Evolutionary conservation across 2,329 filamentous ascomycete species (phyloP).

Genomic region (Amesomyces nigricolor): DNA sequence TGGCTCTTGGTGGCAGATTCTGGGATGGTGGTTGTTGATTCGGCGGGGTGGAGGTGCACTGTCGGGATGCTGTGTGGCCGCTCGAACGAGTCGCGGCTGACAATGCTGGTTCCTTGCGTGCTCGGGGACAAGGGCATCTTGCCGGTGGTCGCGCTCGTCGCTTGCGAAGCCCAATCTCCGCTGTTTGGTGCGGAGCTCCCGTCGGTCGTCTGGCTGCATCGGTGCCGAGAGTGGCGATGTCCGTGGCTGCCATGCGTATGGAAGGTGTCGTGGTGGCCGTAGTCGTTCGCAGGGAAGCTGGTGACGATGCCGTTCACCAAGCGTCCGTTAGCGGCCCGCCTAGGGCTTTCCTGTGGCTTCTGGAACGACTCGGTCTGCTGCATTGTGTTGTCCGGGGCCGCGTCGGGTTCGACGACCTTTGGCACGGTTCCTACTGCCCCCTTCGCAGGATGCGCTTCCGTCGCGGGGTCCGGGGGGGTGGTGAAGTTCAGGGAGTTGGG

Average conservation of each 20-base stretch:
- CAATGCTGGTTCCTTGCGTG: conserved; percentile 60
- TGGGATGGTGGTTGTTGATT: conserved; percentile 30
- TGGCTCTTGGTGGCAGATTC: conserved; percentile 27
- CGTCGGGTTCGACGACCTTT: conserved; percentile 21
- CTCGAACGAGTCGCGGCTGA: conserved; percentile 54
- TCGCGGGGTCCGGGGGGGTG: conserved; percentile 24
- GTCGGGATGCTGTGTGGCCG: conserved; percentile 41
- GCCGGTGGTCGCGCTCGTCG: conserved; percentile 57
- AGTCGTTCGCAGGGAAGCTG: conserved; percentile 44
- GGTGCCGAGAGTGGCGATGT: conserved; percentile 41
- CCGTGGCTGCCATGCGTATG: conserved; percentile 37
- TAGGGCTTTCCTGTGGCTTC: conserved; percentile 31
- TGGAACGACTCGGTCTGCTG: conserved; percentile 28
- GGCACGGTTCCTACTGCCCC: conserved; percentile 5
- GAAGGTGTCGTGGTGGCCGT: conserved; percentile 47
- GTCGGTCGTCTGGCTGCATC: conserved; percentile 58
- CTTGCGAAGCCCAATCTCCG: conserved; percentile 58
- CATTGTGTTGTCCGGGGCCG: conserved; percentile 25
- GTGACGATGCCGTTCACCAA: conserved; percentile 41
- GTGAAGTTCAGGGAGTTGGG: conserved; percentile 42
- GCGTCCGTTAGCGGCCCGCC: conserved; percentile 34
- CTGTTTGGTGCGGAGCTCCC: conserved; percentile 50
- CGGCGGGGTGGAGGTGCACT: conserved; percentile 37
- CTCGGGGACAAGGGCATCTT: conserved; percentile 61
- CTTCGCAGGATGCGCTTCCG: conserved; percentile 20